Evolutionary conservation across 148 eudicot species (phyloP), one percentile per base, ranked within the genome.

Genomic region (Nepenthes gracilis): DNA sequence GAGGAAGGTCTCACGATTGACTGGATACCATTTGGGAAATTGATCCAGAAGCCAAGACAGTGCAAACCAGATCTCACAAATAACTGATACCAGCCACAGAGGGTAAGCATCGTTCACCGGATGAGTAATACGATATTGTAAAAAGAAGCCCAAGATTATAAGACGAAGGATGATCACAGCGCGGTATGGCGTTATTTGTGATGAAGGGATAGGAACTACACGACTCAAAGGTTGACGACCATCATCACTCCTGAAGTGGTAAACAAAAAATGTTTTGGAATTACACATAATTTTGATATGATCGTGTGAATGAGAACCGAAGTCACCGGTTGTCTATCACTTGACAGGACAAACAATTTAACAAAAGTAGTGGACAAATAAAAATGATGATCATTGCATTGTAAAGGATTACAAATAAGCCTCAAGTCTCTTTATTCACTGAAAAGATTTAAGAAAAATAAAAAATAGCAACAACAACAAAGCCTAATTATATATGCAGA

Each of bases 61-160:
- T 5, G 97, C 97, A 74, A 92, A 92, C 97, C 97, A 91, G 69
- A 91, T 74, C 84, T 91, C 97, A 73, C 97, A 91, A 67, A 91
- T 91, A 48, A 91, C 83, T 35, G 97, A 92, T 64, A 78, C 78
- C 63, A 92, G 84, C 97, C 97, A 92, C 68, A 92, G 67, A 14
- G 97, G 96, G 78, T 92, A 92, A 33, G 97, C 97, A 80, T 88
- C 90, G 36, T 75, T 74, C 72, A 88, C 97, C 14, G 97, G 97
- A 77, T 92, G 97, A 65, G 85, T 85, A 32, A 72, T 64, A 75
- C 97, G 97, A 71, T 85, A 92, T 82, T 92, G 94, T 85, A 92
- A 72, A 77, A 92, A 92, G 74, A 92, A 78, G 68, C 74, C 88
- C 74, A 92, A 78, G 67, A 92, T 88, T 61, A 92, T 83, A 43